Conservation (phyloP, 495 filamentous ascomycete genomes). For the Tirmania nivea region DNA sequence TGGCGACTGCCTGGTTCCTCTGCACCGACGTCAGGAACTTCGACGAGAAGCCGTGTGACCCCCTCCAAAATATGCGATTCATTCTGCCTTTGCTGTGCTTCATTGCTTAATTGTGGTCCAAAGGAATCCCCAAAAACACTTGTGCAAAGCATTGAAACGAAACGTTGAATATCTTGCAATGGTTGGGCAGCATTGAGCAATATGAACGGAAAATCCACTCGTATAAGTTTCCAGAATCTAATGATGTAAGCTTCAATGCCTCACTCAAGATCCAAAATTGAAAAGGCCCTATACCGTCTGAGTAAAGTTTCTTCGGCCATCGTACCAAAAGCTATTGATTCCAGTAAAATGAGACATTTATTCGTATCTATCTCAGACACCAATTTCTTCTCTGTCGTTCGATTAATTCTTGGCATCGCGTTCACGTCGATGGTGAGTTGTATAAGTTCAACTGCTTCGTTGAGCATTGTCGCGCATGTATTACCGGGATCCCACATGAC, state of each 20-base stretch:
- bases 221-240: conserved; percentile 38
- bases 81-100: conserved; percentile 29
- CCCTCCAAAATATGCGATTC: conserved; percentile 41
- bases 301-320: conserved; percentile 6
- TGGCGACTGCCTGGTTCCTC: conserved; percentile 28
- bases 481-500: conserved; percentile 29
- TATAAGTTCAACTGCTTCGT: conserved; percentile 31
- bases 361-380: conserved; percentile 31
- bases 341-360: conserved; percentile 35
- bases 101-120: conserved; percentile 34
- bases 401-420: conserved; percentile 28
- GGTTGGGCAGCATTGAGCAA: conserved; percentile 36
- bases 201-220: conserved; percentile 41
- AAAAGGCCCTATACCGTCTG: conserved; percentile 6
- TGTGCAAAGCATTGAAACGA: conserved; percentile 35
- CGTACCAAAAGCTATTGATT: conserved; percentile 30
- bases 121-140: conserved; percentile 36
- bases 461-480: conserved; percentile 28
- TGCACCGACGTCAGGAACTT: conserved; percentile 28
- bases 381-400: conserved; percentile 28
- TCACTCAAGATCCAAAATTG: background rate
- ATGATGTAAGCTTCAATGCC: conserved; percentile 1
- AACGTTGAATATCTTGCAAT: conserved; percentile 35
- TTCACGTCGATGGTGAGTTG: conserved; percentile 37
- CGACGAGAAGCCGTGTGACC: conserved; percentile 36